Conservation (phyloP, 495 filamentous ascomycete genomes). For the Achaetomiella virescens region DNA sequence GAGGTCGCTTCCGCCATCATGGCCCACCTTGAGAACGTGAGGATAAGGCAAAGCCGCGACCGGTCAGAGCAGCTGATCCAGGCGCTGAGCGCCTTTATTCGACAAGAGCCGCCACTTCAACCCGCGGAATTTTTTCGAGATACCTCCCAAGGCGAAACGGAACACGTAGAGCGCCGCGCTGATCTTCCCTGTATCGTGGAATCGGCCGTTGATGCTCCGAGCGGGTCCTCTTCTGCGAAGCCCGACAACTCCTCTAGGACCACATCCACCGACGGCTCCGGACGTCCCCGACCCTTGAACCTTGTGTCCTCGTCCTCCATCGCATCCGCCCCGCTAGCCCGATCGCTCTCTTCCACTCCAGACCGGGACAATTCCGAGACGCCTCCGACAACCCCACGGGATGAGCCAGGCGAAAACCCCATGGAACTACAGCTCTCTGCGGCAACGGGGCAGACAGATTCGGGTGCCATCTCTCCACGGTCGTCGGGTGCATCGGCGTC, state of each 20-base stretch:
- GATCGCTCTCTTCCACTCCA: background rate
- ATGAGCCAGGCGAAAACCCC: constrained; percentile 8
- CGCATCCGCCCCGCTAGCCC: constrained; percentile 8
- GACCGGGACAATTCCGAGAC: constrained; percentile 3
- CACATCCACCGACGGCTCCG: background rate
- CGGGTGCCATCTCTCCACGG: background rate
- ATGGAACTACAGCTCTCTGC: constrained; percentile 16
- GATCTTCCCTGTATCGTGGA: background rate
- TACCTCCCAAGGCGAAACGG: background rate
- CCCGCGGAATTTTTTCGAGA: constrained; percentile 9
- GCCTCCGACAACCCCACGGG: constrained; percentile 15
- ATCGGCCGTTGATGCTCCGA: too few relatives aligned
- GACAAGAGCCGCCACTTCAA: constrained; percentile 25
- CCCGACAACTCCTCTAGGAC: background rate
- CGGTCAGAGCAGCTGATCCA: constrained; percentile 37
- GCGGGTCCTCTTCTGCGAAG: background rate
- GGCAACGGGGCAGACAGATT: background rate
- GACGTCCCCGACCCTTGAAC: background rate
- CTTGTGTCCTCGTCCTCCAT: constrained; percentile 20
- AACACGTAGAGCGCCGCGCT: too few relatives aligned
- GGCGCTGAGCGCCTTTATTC: constrained; percentile 33
- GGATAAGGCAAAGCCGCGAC: constrained; percentile 27
- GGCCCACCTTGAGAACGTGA: constrained; percentile 38
- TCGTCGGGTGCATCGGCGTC: background rate
- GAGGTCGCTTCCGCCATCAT: constrained; percentile 41